phyloP scores from a whole-genome alignment of 306 rosid genomes.

The Bauhinia variegata region DNA sequence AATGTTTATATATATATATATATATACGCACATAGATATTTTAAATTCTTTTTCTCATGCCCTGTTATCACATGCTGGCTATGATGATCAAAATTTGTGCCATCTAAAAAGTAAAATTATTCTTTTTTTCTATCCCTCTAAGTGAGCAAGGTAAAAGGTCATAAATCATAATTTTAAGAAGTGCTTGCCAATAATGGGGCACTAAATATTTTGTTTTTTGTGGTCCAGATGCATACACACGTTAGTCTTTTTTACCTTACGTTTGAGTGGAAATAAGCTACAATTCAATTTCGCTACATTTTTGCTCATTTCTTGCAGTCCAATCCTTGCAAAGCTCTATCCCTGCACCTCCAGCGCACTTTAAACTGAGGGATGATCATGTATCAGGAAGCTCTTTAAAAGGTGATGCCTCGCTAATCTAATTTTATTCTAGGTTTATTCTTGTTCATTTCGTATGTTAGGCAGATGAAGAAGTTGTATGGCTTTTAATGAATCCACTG shows the following conservation, averaged over 20 bases:
- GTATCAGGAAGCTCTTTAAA: constrained; percentile 93
- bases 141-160: too few species aligned
- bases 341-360: constrained; percentile 93
- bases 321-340: constrained; percentile 86
- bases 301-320: constrained; percentile 55
- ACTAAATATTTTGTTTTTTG: too few species aligned
- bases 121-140: too few species aligned
- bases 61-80: too few species aligned
- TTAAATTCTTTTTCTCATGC: too few species aligned
- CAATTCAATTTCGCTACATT: constrained; percentile 31
- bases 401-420: constrained; percentile 54
- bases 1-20: too few species aligned
- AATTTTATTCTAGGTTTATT: constrained; percentile 13
- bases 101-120: too few species aligned
- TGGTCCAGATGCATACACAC: too few species aligned
- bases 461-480: constrained; percentile 28
- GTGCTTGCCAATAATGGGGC: too few species aligned
- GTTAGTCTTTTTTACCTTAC: constrained; percentile 25
- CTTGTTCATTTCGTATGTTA: constrained; percentile 21
- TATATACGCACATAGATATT: too few species aligned
- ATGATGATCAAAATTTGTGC: too few species aligned
- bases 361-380: constrained; percentile 86
- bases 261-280: constrained; percentile 1
- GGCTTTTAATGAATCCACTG: background rate
- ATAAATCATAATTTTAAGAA: too few species aligned